phyloP scores from a whole-genome alignment of 1,284 basidiomycete genomes.

The Ceratobasidium sp. region DNA sequence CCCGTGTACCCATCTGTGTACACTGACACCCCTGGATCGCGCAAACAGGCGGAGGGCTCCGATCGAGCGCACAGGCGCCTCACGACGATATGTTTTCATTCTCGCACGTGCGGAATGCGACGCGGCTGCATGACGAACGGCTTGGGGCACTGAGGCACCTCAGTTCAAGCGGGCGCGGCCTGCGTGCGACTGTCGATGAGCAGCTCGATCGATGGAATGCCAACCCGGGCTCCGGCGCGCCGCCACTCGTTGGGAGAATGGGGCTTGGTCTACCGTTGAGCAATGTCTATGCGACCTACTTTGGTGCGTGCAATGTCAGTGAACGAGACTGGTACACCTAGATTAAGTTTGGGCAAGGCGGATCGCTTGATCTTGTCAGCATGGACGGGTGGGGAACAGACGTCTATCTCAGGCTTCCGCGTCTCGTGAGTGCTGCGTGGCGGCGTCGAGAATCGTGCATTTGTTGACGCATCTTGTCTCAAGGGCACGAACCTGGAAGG shows the following conservation, averaged over 20 bases:
- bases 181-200: conserved; percentile 81
- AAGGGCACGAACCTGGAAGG: conserved; percentile 87
- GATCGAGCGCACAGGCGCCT: conserved; percentile 67
- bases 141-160: conserved; percentile 76
- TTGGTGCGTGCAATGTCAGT: conserved; percentile 60
- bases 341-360: conserved; percentile 61
- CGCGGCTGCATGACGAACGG: conserved; percentile 73
- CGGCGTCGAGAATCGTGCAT: conserved; percentile 23
- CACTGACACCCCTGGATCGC: conserved; percentile 10
- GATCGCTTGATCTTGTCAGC: conserved; percentile 82
- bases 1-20: conserved; percentile 20
- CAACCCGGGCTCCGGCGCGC: conserved; percentile 51
- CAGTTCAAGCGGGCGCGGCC: conserved; percentile 70
- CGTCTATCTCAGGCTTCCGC: conserved; percentile 82
- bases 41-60: conserved; percentile 74
- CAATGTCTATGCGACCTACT: conserved; percentile 79
- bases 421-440: conserved; percentile 68
- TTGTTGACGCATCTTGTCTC: conserved; percentile 33
- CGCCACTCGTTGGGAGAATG: conserved; percentile 64
- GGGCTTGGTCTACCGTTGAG: conserved; percentile 88
- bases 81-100: conserved; percentile 81
- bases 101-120: conserved; percentile 80
- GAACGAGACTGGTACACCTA: conserved; percentile 56
- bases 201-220: conserved; percentile 68
- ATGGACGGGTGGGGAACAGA: conserved; percentile 91